phyloP scores from a whole-genome alignment of 768 basidiomycete genomes.

The Mycena olivaceomarginata region DNA sequence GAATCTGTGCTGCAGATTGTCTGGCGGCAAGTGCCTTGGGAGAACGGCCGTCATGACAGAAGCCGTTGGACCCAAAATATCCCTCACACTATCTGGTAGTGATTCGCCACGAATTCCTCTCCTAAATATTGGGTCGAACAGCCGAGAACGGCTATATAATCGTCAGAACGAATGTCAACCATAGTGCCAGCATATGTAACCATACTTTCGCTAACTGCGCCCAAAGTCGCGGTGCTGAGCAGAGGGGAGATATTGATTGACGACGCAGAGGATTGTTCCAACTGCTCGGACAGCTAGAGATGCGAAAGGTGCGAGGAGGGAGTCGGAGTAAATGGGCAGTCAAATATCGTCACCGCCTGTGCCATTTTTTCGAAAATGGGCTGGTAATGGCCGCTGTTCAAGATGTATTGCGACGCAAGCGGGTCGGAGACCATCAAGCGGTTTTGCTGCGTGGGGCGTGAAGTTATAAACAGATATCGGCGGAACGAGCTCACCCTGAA shows the following conservation, averaged over 20 bases:
- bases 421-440: neutral
- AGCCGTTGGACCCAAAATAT: too few relatives aligned
- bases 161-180: neutral
- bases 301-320: neutral
- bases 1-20: too few relatives aligned
- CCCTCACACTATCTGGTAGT: too few relatives aligned
- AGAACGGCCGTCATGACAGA: too few relatives aligned
- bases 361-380: slow-evolving; percentile 2
- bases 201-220: neutral
- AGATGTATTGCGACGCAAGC: neutral
- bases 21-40: too few relatives aligned
- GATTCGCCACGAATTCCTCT: neutral
- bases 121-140: slow-evolving; percentile 5
- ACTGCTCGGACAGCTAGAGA: neutral
- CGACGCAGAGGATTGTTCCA: neutral
- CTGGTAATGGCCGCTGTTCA: slow-evolving; percentile 1
- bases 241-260: neutral
- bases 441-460: neutral
- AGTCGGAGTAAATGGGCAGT: neutral
- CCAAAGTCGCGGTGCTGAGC: neutral
- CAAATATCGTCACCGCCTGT: neutral
- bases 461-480: neutral
- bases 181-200: neutral
- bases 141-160: neutral
- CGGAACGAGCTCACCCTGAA: neutral